Percentiles rank a stretch among this genome's conserved stretches.
Conservation (phyloP, 2,329 filamentous ascomycete species). For the Aspergillus hiratsukae region DNA sequence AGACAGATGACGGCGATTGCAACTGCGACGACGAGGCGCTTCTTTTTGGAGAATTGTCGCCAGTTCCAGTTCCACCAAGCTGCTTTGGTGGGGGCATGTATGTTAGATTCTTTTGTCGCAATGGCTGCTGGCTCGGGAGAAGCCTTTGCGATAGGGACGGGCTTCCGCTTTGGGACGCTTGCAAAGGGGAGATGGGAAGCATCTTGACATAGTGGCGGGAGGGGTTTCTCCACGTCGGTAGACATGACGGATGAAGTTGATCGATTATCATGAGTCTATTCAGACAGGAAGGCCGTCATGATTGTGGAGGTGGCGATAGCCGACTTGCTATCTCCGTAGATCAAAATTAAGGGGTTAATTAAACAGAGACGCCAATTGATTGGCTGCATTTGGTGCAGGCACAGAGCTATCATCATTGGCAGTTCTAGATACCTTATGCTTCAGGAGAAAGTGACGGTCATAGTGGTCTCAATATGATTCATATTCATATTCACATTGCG, state of each 20-base stretch:
- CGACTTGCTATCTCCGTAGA: background rate
- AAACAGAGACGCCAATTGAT: background rate
- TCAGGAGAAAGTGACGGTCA: background rate
- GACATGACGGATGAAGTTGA: background rate
- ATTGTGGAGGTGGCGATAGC: background rate
- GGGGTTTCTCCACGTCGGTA: background rate
- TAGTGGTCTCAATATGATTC: background rate
- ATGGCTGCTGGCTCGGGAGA: background rate
- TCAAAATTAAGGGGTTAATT: background rate
- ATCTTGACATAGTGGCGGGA: background rate
- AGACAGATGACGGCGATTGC: constrained; percentile 7
- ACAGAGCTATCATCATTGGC: background rate
- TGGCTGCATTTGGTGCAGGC: background rate
- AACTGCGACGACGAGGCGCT: constrained; percentile 15
- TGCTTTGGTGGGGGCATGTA: background rate
- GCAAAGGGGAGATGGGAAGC: background rate
- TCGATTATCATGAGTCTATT: background rate
- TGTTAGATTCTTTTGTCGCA: background rate
- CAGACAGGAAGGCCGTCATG: background rate
- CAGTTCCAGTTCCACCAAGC: constrained; percentile 7
- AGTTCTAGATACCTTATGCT: background rate
- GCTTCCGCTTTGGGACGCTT: constrained; percentile 1
- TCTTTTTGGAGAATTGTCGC: constrained; percentile 9
- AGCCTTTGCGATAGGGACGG: background rate
- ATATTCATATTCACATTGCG: background rate